Conservation (phyloP, 2,329 filamentous ascomycete genomes). For the Didymellaceae sp. region DNA sequence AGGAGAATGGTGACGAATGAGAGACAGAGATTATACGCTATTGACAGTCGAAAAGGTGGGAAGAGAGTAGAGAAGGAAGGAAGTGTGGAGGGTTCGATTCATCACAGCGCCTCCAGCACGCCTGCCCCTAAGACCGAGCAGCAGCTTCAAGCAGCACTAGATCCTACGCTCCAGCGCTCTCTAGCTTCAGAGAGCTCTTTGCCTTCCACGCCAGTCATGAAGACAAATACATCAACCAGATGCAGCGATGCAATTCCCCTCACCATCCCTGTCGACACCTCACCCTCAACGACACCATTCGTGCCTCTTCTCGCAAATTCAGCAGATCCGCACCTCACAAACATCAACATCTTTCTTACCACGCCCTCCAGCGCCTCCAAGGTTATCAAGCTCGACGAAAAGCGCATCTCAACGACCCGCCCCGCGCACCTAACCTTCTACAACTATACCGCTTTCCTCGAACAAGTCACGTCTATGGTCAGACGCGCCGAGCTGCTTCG, state of each 20-base stretch:
- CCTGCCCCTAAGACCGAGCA: constrained; percentile 14
- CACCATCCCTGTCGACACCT: constrained; percentile 1
- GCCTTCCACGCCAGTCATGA: constrained; percentile 7
- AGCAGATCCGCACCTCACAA: constrained; percentile 36
- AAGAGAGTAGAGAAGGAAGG: constrained; percentile 43
- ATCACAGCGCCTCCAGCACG: constrained; percentile 10
- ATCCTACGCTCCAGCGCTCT: constrained; percentile 10
- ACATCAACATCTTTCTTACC: constrained; percentile 69
- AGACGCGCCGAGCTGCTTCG: constrained; percentile 17
- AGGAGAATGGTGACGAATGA: constrained; percentile 67
- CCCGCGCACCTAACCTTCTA: constrained; percentile 25
- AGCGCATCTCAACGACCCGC: constrained; percentile 24
- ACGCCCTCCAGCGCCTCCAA: constrained; percentile 51
- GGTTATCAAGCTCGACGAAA: constrained; percentile 50
- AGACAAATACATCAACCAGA: background rate
- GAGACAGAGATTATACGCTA: constrained; percentile 63
- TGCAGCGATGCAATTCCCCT: too few relatives aligned
- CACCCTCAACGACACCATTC: constrained; percentile 13
- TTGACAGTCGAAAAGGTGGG: constrained; percentile 61
- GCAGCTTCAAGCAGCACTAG: constrained; percentile 19
- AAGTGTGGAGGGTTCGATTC: constrained; percentile 24
- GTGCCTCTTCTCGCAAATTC: background rate
- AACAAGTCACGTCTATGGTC: constrained; percentile 19
- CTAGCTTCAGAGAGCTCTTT: background rate
- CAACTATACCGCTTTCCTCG: constrained; percentile 28